A percentile compares a stretch with the other conserved stretches of the same genome.
Conservation (phyloP, 257 asterid species). For the Fraxinus excelsior region DNA sequence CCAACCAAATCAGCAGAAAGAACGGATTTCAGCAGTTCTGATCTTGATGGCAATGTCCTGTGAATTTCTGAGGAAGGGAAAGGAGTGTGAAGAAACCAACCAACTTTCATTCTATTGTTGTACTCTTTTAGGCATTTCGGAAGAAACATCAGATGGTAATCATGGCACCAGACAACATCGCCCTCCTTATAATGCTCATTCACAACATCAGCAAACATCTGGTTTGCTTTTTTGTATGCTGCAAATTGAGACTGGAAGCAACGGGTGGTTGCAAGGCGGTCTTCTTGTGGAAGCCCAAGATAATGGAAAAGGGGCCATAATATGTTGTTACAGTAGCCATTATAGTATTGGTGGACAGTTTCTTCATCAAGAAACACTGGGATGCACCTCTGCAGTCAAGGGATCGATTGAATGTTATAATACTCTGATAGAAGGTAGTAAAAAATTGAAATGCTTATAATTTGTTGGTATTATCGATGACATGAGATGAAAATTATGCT, state of each 20-base stretch:
- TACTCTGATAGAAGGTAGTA: not conserved
- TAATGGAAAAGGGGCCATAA: slow-evolving; percentile 94
- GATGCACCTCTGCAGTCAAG: slow-evolving; percentile 67
- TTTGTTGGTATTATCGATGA: not conserved
- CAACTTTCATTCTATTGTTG: slow-evolving; percentile 75
- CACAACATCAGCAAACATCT: slow-evolving; percentile 63
- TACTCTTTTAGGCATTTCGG: slow-evolving; percentile 64
- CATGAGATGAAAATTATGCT: not conserved
- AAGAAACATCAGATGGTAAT: slow-evolving; percentile 48
- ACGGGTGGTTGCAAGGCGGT: slow-evolving; percentile 89
- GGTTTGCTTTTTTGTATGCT: slow-evolving; percentile 81
- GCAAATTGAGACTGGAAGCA: slow-evolving; percentile 89
- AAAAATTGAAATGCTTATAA: slow-evolving; percentile 8
- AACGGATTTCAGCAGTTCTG: slow-evolving; percentile 80
- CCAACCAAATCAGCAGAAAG: slow-evolving; percentile 93
- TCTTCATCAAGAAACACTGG: slow-evolving; percentile 91
- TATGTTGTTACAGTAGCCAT: slow-evolving; percentile 89
- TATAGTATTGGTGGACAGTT: slow-evolving; percentile 72
- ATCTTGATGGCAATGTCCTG: slow-evolving; percentile 80
- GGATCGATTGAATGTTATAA: slow-evolving; percentile 1
- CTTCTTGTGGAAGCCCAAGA: slow-evolving; percentile 94
- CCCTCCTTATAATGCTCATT: too few relatives aligned
- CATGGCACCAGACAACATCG: slow-evolving; percentile 54
- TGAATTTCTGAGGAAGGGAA: slow-evolving; percentile 90
- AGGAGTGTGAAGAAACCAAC: slow-evolving; percentile 96